phyloP scores from a whole-genome alignment of 495 filamentous ascomycete species.

The Penicillium longicatenatum region DNA sequence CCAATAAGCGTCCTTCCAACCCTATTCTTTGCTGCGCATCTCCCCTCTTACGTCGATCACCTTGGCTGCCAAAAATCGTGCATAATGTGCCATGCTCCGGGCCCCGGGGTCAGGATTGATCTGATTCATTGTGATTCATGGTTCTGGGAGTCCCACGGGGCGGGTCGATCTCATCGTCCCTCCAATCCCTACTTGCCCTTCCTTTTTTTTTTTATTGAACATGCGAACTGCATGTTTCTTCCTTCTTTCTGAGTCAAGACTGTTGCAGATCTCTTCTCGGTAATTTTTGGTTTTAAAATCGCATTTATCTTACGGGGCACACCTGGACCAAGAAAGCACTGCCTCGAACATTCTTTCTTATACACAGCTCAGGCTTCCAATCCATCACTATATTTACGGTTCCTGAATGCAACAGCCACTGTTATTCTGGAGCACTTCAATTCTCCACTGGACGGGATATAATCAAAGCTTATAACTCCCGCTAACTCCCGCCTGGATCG shows the following conservation, averaged over 20 bases:
- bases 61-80: slow-evolving; percentile 3
- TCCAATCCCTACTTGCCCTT: not conserved
- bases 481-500: slow-evolving; percentile 3
- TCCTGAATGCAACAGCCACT: slow-evolving; percentile 4
- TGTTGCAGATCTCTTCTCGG: slow-evolving; percentile 16
- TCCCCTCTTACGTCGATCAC: slow-evolving; percentile 10
- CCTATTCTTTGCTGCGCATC: not conserved
- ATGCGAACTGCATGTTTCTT: slow-evolving; percentile 1
- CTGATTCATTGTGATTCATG: slow-evolving; percentile 6
- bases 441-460: not conserved
- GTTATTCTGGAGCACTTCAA: not conserved
- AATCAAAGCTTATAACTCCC: slow-evolving; percentile 2
- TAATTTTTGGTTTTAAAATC: not conserved
- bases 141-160: not conserved
- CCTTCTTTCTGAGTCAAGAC: slow-evolving; percentile 13
- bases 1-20: not conserved
- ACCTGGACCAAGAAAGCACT: slow-evolving; percentile 20
- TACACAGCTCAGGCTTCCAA: slow-evolving; percentile 12
- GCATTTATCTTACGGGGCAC: slow-evolving; percentile 8
- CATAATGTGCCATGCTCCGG: slow-evolving; percentile 6
- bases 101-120: slow-evolving; percentile 1
- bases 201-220: not conserved
- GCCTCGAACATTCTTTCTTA: slow-evolving; percentile 19
- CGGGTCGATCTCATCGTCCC: not conserved
- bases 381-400: slow-evolving; percentile 7